phyloP scores from a whole-genome alignment of 352 stramenopile genomes.

The Phytophthora chlamydospora region DNA sequence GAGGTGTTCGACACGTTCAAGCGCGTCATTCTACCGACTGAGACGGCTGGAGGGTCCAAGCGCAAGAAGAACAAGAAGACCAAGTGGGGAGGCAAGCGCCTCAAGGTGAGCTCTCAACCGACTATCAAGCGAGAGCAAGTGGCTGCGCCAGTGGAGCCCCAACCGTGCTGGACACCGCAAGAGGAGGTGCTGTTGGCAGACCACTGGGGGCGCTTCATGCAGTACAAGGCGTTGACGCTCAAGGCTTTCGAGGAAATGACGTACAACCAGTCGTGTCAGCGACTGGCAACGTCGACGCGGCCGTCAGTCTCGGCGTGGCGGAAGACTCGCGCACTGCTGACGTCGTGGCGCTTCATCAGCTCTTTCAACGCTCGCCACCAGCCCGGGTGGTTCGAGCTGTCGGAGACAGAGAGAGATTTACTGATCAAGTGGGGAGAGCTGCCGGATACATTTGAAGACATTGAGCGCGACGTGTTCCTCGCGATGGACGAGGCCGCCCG shows the following conservation, averaged over 20 bases:
- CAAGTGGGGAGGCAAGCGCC: not conserved
- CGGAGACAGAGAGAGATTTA: conserved; percentile 17
- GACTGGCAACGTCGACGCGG: conserved; percentile 1
- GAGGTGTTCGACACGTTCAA: conserved; percentile 13
- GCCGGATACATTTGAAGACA: conserved; percentile 30
- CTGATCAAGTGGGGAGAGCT: conserved; percentile 16
- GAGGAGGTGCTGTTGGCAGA: conserved; percentile 15
- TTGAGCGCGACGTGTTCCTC: conserved; percentile 19
- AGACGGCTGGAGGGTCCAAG: not conserved
- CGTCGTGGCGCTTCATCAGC: conserved; percentile 25
- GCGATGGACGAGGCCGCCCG: conserved; percentile 13
- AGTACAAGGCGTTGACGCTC: conserved; percentile 13
- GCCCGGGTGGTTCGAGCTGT: conserved; percentile 34
- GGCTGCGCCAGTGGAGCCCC: not conserved
- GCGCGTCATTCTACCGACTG: conserved; percentile 6
- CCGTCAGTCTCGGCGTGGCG: conserved; percentile 22
- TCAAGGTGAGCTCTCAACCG: not conserved
- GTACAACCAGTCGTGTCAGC: conserved; percentile 7
- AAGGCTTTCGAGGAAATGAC: conserved; percentile 8
- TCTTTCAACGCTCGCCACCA: conserved; percentile 19
- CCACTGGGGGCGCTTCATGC: conserved; percentile 20
- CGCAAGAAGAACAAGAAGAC: conserved; percentile 1
- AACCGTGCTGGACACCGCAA: conserved; percentile 16
- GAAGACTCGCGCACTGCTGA: conserved; percentile 23
- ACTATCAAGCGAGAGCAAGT: not conserved